phyloP scores from a whole-genome alignment of 1,284 basidiomycete species.

The Ceratobasidium sp. region DNA sequence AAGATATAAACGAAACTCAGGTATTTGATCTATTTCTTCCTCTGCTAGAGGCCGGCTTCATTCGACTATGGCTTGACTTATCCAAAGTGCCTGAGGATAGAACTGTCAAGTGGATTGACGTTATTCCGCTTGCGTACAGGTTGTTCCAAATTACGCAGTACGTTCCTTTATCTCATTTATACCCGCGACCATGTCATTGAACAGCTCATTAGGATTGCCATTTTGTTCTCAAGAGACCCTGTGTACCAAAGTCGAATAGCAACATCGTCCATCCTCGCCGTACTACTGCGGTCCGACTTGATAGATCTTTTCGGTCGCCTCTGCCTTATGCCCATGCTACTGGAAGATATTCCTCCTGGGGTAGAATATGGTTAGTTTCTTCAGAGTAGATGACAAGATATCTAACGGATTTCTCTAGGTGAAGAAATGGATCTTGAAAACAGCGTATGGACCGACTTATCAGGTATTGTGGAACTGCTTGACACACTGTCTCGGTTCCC shows the following conservation, averaged over 20 bases:
- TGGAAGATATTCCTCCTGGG: neutral
- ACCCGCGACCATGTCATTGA: neutral
- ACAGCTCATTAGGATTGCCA: neutral
- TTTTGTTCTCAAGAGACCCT: neutral
- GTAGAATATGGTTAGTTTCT: neutral
- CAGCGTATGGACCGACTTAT: neutral
- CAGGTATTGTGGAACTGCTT: neutral
- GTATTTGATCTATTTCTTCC: too few relatives aligned
- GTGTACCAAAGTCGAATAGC: neutral
- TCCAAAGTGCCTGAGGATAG: too few relatives aligned
- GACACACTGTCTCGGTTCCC: neutral
- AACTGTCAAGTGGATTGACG: too few relatives aligned
- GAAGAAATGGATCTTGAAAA: neutral
- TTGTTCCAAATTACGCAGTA: neutral
- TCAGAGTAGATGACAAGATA: neutral
- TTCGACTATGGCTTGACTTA: too few relatives aligned
- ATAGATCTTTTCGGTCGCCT: neutral
- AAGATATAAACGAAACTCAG: too few relatives aligned
- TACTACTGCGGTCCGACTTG: neutral
- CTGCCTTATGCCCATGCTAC: constrained; percentile 1
- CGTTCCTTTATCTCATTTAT: neutral
- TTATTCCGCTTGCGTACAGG: neutral
- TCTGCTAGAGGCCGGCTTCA: too few relatives aligned
- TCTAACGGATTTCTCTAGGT: neutral
- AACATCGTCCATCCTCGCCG: neutral